phyloP scores from a whole-genome alignment of 768 basidiomycete genomes.

The Lentinula edodes region DNA sequence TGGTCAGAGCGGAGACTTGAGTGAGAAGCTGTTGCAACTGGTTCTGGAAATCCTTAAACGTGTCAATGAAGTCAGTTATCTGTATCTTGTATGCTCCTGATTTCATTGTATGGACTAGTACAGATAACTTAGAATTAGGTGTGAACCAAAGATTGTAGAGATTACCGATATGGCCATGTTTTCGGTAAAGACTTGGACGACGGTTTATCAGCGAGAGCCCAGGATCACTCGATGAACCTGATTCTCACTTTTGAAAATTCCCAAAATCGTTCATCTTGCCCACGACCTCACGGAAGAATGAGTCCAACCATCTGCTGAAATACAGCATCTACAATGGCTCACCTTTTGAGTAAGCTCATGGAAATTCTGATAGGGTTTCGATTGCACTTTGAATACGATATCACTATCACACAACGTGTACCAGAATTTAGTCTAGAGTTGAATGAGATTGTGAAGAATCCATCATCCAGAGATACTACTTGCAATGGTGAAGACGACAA shows the following conservation, averaged over 20 bases:
- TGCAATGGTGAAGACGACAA: conserved; percentile 1
- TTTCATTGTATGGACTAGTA: conserved; percentile 1
- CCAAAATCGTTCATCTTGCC: conserved; percentile 9
- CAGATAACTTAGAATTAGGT: not conserved
- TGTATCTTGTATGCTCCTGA: conserved; percentile 6
- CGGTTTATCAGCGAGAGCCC: too few species aligned
- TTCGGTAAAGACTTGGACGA: conserved; percentile 3
- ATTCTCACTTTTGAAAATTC: conserved; percentile 7
- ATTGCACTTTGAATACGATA: conserved; percentile 1
- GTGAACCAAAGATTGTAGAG: not conserved
- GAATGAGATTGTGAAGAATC: not conserved
- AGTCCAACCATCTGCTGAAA: not conserved
- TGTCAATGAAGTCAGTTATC: conserved; percentile 6
- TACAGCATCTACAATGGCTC: not conserved
- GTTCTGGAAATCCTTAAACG: conserved; percentile 7
- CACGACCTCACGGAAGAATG: not conserved
- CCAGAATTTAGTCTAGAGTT: conserved; percentile 7
- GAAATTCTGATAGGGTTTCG: not conserved
- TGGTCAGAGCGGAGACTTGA: conserved; percentile 4
- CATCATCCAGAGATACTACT: not conserved
- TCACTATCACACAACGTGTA: conserved; percentile 8
- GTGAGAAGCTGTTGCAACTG: conserved; percentile 8
- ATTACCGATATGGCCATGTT: conserved; percentile 8
- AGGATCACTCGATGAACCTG: not conserved
- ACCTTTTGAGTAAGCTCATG: conserved; percentile 2